A percentile compares a stretch with the other conserved stretches of the same genome.
These are phyloP conservation scores for Coelomomyces lativittatus DNA, from an alignment of 371 early-diverging fungal species.

Conservation along the genomic window DNA sequence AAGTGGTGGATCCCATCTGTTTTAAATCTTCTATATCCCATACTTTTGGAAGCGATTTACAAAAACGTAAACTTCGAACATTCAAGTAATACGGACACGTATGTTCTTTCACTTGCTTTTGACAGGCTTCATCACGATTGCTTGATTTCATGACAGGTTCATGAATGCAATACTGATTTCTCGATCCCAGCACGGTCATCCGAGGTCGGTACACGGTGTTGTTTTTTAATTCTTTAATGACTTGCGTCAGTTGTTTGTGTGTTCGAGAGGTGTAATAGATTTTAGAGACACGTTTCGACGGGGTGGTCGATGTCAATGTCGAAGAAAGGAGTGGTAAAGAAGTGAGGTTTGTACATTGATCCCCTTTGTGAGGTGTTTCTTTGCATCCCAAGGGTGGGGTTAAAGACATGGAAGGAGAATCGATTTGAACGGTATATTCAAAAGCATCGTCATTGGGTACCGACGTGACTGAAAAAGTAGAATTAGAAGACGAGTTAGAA, in stretches of 20 bases:
- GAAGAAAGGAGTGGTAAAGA: no score
- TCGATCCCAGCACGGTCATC: constrained; percentile 4
- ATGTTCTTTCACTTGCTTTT: neutral
- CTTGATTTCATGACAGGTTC: constrained; percentile 3
- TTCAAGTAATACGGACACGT: neutral
- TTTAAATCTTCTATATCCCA: neutral
- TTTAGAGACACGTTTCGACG: no score
- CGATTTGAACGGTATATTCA: no score
- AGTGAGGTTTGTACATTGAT: no score
- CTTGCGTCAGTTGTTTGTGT: constrained; percentile 50
- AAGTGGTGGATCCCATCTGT: neutral
- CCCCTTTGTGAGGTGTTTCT: no score
- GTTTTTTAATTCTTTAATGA: constrained; percentile 29
- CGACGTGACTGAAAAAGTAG: neutral
- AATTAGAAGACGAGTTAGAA: no score
- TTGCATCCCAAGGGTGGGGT: no score
- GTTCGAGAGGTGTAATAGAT: constrained; percentile 45
- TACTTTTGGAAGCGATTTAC: constrained; percentile 6
- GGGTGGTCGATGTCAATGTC: no score
- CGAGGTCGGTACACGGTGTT: constrained; percentile 8
- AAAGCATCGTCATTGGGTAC: neutral
- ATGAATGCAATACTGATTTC: constrained; percentile 5
- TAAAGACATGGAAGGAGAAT: no score
- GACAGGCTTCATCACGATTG: neutral
- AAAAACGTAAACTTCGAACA: constrained; percentile 8